Conservation (phyloP, 73 alveolate species). For the Paramecium primaurelia region DNA sequence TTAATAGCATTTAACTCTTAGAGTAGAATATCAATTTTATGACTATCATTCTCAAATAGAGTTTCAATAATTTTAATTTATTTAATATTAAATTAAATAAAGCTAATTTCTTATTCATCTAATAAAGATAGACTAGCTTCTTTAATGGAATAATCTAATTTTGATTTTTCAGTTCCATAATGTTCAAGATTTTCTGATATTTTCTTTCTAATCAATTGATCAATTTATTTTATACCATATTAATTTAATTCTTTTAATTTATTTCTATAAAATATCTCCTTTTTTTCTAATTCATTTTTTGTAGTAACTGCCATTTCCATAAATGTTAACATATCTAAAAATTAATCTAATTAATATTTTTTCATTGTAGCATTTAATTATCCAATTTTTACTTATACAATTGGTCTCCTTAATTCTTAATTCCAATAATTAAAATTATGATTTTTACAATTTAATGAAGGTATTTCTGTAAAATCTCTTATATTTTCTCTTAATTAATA, state of each 20-base stretch:
- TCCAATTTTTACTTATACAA: constrained; percentile 28
- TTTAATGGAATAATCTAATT: constrained; percentile 2
- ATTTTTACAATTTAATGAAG: background rate
- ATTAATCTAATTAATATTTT: background rate
- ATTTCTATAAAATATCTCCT: background rate
- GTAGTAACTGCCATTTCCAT: constrained; percentile 15
- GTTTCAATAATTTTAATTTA: background rate
- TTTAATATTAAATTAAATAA: constrained; percentile 1
- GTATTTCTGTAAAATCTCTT: constrained; percentile 14
- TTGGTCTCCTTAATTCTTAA: constrained; percentile 36
- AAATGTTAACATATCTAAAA: constrained; percentile 21
- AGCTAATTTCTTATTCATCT: background rate
- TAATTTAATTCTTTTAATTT: constrained; percentile 27
- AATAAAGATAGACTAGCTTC: background rate
- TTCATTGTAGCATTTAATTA: background rate
- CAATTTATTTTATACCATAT: background rate
- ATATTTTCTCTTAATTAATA: background rate
- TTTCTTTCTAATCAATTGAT: background rate
- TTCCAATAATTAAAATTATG: constrained; percentile 17
- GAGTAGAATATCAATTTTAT: background rate
- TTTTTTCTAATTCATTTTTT: constrained; percentile 30
- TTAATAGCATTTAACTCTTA: background rate
- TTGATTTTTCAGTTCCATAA: constrained; percentile 30
- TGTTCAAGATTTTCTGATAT: background rate
- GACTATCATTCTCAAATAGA: background rate